Percentiles rank a stretch among this genome's conserved stretches.
Evolutionary conservation across 2,329 filamentous ascomycete species (phyloP).

Genomic region (Cryphonectria radicalis): DNA sequence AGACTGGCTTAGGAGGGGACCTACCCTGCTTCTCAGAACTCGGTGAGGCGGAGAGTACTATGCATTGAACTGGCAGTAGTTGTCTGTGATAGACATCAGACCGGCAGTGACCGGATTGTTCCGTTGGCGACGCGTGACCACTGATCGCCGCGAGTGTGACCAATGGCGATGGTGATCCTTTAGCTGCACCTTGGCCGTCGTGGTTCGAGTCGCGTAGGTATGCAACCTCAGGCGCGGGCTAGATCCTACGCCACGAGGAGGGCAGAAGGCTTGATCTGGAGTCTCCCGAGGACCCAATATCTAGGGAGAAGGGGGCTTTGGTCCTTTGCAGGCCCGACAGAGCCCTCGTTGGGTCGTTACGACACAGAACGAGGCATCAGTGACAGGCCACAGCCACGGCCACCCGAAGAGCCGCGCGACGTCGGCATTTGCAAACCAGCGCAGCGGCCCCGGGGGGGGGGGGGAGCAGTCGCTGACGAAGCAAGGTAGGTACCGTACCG

Average conservation of each 20-base stretch:
- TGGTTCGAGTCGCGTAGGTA: background rate
- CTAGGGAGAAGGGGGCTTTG: background rate
- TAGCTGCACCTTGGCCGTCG: background rate
- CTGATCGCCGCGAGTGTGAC: background rate
- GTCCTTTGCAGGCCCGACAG: background rate
- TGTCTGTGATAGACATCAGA: background rate
- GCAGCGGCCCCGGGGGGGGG: background rate
- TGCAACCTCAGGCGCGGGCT: background rate
- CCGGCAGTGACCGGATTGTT: background rate
- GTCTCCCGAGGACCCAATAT: background rate
- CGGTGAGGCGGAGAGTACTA: background rate
- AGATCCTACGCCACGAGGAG: background rate
- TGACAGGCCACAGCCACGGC: slow-evolving; percentile 8
- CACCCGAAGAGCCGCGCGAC: background rate
- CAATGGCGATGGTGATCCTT: slow-evolving; percentile 9
- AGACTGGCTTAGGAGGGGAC: background rate
- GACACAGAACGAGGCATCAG: background rate
- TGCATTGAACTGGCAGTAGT: background rate
- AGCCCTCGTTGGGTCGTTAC: background rate
- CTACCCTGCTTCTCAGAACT: background rate
- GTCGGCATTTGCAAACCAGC: background rate
- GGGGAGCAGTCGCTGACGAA: slow-evolving; percentile 6
- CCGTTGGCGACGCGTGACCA: background rate
- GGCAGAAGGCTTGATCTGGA: background rate
- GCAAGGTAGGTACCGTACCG: background rate